These are phyloP conservation scores for Laguncularia racemosa DNA, from an alignment of 345 rosid species.

Conservation along the genomic window DNA sequence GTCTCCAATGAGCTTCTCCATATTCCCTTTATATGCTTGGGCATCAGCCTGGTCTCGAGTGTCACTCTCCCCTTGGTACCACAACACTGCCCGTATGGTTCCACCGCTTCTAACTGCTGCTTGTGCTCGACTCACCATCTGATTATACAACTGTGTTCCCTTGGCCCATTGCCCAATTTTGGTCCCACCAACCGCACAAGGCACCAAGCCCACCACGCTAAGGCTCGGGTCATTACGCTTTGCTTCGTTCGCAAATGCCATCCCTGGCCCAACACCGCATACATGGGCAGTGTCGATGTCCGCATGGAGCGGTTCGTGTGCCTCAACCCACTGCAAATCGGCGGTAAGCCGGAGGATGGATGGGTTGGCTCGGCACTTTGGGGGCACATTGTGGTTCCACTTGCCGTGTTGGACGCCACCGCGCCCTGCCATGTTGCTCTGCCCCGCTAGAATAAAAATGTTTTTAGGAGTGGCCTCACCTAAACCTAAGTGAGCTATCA, in stretches of 20 bases:
- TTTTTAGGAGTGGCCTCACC: slow-evolving; percentile 9
- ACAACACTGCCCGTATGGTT: slow-evolving; percentile 26
- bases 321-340: slow-evolving; percentile 19
- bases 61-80: slow-evolving; percentile 52
- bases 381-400: slow-evolving; percentile 30
- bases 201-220: slow-evolving; percentile 32
- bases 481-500: not conserved
- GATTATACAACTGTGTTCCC: slow-evolving; percentile 25
- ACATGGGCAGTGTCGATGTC: slow-evolving; percentile 26
- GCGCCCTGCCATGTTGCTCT: slow-evolving; percentile 50
- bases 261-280: slow-evolving; percentile 43
- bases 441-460: slow-evolving; percentile 39
- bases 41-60: slow-evolving; percentile 21
- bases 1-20: slow-evolving; percentile 26
- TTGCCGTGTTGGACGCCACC: slow-evolving; percentile 28
- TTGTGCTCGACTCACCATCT: slow-evolving; percentile 27
- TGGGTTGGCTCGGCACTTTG: slow-evolving; percentile 19
- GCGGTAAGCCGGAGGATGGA: slow-evolving; percentile 22
- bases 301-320: slow-evolving; percentile 33
- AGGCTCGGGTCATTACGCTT: not conserved
- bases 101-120: slow-evolving; percentile 27
- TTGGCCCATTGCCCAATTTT: slow-evolving; percentile 31
- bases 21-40: slow-evolving; percentile 21
- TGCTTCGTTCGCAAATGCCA: slow-evolving; percentile 33
- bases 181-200: slow-evolving; percentile 43